phyloP scores from a whole-genome alignment of 176 grass and related monocot genomes.

The Thalia dealbata region DNA sequence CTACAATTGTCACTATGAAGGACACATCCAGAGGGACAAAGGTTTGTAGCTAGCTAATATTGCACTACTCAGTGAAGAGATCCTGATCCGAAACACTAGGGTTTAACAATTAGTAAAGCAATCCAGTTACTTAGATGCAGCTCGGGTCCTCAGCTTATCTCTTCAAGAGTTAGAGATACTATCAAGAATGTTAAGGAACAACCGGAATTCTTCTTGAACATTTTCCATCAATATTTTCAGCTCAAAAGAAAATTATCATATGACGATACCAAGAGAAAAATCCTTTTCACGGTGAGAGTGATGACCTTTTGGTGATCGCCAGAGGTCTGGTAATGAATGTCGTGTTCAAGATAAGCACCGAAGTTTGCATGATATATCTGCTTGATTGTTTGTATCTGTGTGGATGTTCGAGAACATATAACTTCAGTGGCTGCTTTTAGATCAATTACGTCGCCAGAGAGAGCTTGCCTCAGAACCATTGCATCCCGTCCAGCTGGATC shows the following conservation, averaged over 20 bases:
- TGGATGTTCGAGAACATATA: slow-evolving; percentile 95
- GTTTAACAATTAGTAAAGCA: not conserved
- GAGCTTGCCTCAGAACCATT: slow-evolving; percentile 57
- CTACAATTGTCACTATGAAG: slow-evolving; percentile 6
- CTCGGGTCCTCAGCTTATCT: not conserved
- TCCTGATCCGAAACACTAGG: not conserved
- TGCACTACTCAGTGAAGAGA: not conserved
- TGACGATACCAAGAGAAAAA: slow-evolving; percentile 5
- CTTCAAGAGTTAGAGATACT: not conserved
- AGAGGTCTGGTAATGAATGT: slow-evolving; percentile 44
- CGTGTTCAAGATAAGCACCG: slow-evolving; percentile 65
- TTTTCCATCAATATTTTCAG: not conserved
- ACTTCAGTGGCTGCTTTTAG: slow-evolving; percentile 71
- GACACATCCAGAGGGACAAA: not conserved
- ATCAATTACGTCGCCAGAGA: slow-evolving; percentile 52
- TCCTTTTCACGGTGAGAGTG: slow-evolving; percentile 9
- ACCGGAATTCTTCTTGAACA: not conserved
- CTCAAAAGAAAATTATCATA: not conserved
- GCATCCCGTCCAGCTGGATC: slow-evolving; percentile 95
- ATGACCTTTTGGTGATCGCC: slow-evolving; percentile 91
- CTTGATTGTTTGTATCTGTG: slow-evolving; percentile 89
- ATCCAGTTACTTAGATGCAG: not conserved
- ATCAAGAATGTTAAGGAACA: not conserved
- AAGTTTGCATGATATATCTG: slow-evolving; percentile 74
- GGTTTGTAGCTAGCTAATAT: too few relatives aligned